Conservation (phyloP, 495 filamentous ascomycete species). For the Tetracladium marchalianum region DNA sequence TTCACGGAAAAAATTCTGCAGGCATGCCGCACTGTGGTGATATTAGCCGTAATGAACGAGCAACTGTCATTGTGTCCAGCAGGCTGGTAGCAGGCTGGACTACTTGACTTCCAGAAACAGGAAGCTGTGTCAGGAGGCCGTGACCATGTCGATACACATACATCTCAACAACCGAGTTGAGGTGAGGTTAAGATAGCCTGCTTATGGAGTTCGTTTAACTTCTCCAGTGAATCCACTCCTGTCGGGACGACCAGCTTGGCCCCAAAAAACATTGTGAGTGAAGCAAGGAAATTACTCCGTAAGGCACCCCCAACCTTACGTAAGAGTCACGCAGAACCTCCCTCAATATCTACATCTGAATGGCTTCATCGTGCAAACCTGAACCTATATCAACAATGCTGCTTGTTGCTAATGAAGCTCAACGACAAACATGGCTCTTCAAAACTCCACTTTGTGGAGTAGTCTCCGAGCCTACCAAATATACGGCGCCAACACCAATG, state of each 20-base stretch:
- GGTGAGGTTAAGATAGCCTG: slow-evolving; percentile 5
- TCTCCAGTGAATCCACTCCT: not conserved
- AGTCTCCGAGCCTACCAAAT: slow-evolving; percentile 36
- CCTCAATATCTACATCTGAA: not conserved
- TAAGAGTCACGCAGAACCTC: not conserved
- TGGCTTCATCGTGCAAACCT: not conserved
- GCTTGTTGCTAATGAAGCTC: not conserved
- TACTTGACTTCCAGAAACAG: no score
- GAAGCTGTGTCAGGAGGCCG: no score
- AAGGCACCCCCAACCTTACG: no score
- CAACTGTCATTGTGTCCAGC: no score
- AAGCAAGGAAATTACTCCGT: no score
- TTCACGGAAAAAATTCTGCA: not conserved
- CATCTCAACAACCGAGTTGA: not conserved
- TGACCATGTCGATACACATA: no score
- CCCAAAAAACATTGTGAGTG: no score
- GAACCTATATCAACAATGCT: not conserved
- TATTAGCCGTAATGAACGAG: no score
- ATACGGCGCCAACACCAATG: slow-evolving; percentile 72
- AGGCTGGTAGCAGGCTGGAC: no score
- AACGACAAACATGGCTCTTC: slow-evolving; percentile 1
- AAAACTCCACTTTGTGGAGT: slow-evolving; percentile 6
- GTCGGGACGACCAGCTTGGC: no score
- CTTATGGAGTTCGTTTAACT: not conserved
- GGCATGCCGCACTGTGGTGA: not conserved